Percentiles rank a stretch among this genome's conserved stretches.
Evolutionary conservation across 352 stramenopile genomes (phyloP).

Genomic region (Plasmopara muralis): DNA sequence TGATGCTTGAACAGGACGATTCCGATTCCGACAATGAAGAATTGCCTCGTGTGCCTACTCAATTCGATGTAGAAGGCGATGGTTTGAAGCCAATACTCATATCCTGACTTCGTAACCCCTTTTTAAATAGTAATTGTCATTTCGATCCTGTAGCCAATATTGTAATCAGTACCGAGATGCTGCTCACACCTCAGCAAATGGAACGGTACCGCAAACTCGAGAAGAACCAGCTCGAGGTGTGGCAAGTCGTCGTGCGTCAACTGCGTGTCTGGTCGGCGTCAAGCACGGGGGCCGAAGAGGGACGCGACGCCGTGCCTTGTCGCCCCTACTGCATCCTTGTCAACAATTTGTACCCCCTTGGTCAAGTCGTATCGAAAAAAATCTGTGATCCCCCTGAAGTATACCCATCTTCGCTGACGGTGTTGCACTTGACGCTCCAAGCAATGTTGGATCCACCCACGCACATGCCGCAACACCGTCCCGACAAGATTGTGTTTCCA

Average conservation of each 20-base stretch:
- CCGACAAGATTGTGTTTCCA: slow-evolving; percentile 82
- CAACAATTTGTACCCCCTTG: slow-evolving; percentile 82
- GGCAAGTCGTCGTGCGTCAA: slow-evolving; percentile 82
- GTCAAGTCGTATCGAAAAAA: slow-evolving; percentile 82
- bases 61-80: slow-evolving; percentile 78
- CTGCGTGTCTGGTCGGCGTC: slow-evolving; percentile 84
- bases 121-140: too few relatives aligned
- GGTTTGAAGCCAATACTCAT: too few relatives aligned
- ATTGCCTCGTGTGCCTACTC: slow-evolving; percentile 56
- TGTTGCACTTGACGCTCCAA: slow-evolving; percentile 67
- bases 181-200: slow-evolving; percentile 48
- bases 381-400: slow-evolving; percentile 76
- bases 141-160: slow-evolving; percentile 57
- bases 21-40: slow-evolving; percentile 57
- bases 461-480: slow-evolving; percentile 67
- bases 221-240: slow-evolving; percentile 78
- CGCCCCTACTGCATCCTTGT: slow-evolving; percentile 81
- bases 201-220: slow-evolving; percentile 68
- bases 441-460: slow-evolving; percentile 72
- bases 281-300: slow-evolving; percentile 46
- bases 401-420: slow-evolving; percentile 59
- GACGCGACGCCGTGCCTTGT: slow-evolving; percentile 56
- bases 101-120: too few relatives aligned
- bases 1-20: slow-evolving; percentile 28
- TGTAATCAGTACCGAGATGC: slow-evolving; percentile 66